Percentiles rank a stretch among this genome's conserved stretches.
Evolutionary conservation across 805 yeast species (phyloP).

Genomic region (Groenewaldozyma tartarivorans): DNA sequence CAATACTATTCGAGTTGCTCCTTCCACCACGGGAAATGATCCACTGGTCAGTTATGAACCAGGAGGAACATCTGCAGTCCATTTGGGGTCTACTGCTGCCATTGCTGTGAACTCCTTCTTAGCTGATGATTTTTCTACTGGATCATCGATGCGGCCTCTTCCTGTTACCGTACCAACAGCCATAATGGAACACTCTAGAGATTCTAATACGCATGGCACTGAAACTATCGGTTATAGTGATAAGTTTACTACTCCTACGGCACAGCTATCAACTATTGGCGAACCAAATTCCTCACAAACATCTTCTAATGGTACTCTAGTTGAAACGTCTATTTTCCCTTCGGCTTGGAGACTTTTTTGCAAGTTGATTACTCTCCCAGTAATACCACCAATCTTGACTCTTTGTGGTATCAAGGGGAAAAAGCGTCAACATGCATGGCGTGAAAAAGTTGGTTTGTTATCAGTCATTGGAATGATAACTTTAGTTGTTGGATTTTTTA

Average conservation of each 20-base stretch:
- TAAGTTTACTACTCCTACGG: background rate
- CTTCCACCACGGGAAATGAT: conserved; percentile 49
- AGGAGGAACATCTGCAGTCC: conserved; percentile 9
- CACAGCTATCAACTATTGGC: background rate
- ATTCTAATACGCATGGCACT: background rate
- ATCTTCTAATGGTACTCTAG: background rate
- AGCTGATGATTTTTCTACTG: background rate
- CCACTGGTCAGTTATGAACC: conserved; percentile 42
- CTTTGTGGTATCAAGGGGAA: conserved; percentile 57
- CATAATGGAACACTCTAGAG: too few species aligned
- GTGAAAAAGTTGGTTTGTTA: conserved; percentile 40
- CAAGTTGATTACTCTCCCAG: conserved; percentile 71
- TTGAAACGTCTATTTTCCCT: background rate
- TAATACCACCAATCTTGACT: conserved; percentile 55
- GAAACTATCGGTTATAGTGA: too few species aligned
- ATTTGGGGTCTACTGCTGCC: background rate
- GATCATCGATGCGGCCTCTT: background rate
- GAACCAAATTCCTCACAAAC: background rate
- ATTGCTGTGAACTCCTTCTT: background rate
- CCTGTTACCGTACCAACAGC: background rate
- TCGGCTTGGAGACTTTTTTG: conserved; percentile 37
- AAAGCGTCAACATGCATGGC: conserved; percentile 78
- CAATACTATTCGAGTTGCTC: conserved; percentile 43
- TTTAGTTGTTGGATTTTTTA: conserved; percentile 20
- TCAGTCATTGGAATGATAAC: conserved; percentile 7